Evolutionary conservation across 805 yeast genomes (phyloP).

Genomic region (Ogataea zsoltii): DNA sequence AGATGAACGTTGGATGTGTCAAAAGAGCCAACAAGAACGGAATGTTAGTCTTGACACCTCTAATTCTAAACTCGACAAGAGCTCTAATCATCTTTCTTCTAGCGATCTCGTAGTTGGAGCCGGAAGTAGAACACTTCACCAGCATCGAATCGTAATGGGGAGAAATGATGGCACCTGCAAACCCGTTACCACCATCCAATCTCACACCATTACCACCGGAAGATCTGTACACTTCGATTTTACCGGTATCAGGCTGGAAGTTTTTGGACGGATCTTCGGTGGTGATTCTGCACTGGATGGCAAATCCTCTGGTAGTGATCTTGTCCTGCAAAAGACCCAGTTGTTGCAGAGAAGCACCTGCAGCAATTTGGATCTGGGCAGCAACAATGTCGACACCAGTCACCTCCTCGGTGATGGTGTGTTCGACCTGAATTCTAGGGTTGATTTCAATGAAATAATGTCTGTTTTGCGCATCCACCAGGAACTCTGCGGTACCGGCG

Average conservation of each 20-base stretch:
- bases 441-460: constrained; percentile 98
- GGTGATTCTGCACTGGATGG: constrained; percentile 98
- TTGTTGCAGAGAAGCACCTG: constrained; percentile 92
- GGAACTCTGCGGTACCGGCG: constrained; percentile 98
- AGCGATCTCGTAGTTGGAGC: constrained; percentile 93
- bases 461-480: constrained; percentile 89
- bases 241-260: constrained; percentile 98
- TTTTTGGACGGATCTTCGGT: constrained; percentile 96
- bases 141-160: constrained; percentile 98
- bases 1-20: constrained; percentile 84
- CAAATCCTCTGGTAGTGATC: constrained; percentile 95
- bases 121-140: constrained; percentile 97
- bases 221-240: constrained; percentile 95
- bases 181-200: constrained; percentile 98
- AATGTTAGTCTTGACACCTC: constrained; percentile 98
- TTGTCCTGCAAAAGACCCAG: constrained; percentile 92
- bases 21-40: constrained; percentile 91
- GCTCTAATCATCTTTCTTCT: constrained; percentile 98
- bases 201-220: constrained; percentile 99
- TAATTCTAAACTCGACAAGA: constrained; percentile 93
- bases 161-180: constrained; percentile 93
- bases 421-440: constrained; percentile 98
- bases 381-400: constrained; percentile 98
- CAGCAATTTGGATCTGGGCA: constrained; percentile 98
- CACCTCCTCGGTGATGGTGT: constrained; percentile 97